Base-by-base conservation (phyloP, 257 asterid genomes). In the Fraxinus anomala region DNA sequence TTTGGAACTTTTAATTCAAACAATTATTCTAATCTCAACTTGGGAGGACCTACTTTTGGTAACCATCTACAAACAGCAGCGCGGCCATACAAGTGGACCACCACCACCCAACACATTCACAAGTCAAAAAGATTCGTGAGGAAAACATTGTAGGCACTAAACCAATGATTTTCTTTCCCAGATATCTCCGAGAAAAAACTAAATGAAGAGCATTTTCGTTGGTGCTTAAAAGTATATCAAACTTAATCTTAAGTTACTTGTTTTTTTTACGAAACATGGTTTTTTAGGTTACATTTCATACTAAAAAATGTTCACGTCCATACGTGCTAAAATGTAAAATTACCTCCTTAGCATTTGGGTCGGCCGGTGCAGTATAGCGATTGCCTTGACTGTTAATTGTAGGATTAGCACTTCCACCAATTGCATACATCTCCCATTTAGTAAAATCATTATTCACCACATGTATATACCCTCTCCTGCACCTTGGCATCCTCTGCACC, bases 401-500 rank as follows among this genome's bases (percentile, higher is more conserved):
- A 14, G 96, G 96, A 33, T 79, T 80, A 6, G 89, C 92, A 80
- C 94, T 91, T 30, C 96, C 96, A 9, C 96, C 94, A 23, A 91
- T 87, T 16, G 91, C 96, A 73, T 89, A 91, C 90, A 84, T 91
- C 78, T 88, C 70, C 96, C 96, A 91, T 73, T 87, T 87, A 23
- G 84, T 86, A 65, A 76, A 91, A 83, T 91, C 94, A 31, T 91
- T 91, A 84, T 91, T 89, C 83, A 91, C 96, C 54, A 91, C 96
- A 79, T 91, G 96, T 40, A 91, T 83, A 68, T 91, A 91, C 17
- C 94, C 96, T 54, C 90, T 81, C 76, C 96, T 87, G 36, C 89
- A 77, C 76, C 96, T 88, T 1, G 92, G 96, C 92, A 91, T 91
- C 76, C 94, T 86, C 72, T 91, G 96, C 79, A 91, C 91, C 31